Conservation (phyloP, 352 stramenopile genomes). For the Phytopythium sindhum region DNA sequence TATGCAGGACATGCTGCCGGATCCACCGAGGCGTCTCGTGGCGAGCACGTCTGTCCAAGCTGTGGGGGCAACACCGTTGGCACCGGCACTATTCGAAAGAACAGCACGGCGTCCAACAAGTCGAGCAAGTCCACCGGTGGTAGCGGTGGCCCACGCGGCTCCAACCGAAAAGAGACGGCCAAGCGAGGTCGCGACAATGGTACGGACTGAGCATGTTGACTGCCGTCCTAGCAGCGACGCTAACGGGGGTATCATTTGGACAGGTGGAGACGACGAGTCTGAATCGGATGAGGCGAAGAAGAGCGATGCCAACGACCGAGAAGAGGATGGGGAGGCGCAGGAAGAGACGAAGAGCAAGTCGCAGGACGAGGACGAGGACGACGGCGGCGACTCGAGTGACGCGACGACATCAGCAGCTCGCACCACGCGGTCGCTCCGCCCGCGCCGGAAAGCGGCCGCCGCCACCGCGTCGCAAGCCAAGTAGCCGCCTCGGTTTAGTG, state of each 20-base stretch:
- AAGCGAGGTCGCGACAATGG: constrained; percentile 28
- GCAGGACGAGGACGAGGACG: constrained; percentile 37
- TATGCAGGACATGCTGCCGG: not conserved
- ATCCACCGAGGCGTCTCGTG: not conserved
- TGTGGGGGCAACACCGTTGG: constrained; percentile 22
- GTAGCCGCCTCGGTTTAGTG: not conserved
- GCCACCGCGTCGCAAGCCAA: constrained; percentile 33
- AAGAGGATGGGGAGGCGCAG: constrained; percentile 16
- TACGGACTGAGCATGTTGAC: constrained; percentile 11
- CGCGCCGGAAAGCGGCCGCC: constrained; percentile 39
- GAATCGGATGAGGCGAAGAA: constrained; percentile 27
- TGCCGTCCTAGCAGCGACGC: constrained; percentile 9
- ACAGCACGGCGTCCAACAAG: constrained; percentile 16
- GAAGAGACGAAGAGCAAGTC: constrained; percentile 15
- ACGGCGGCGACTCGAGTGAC: constrained; percentile 45
- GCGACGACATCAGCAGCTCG: constrained; percentile 23
- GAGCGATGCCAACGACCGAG: constrained; percentile 17
- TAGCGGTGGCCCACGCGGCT: not conserved
- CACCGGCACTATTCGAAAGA: constrained; percentile 7
- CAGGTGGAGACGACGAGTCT: constrained; percentile 19
- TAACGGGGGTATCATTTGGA: constrained; percentile 3
- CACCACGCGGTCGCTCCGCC: constrained; percentile 50
- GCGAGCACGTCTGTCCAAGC: constrained; percentile 23
- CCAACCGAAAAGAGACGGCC: not conserved
- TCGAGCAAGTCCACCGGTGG: constrained; percentile 10